These are phyloP conservation scores for Barnettozyma siamensis DNA, from an alignment of 805 yeast genomes.

Conservation along the genomic window DNA sequence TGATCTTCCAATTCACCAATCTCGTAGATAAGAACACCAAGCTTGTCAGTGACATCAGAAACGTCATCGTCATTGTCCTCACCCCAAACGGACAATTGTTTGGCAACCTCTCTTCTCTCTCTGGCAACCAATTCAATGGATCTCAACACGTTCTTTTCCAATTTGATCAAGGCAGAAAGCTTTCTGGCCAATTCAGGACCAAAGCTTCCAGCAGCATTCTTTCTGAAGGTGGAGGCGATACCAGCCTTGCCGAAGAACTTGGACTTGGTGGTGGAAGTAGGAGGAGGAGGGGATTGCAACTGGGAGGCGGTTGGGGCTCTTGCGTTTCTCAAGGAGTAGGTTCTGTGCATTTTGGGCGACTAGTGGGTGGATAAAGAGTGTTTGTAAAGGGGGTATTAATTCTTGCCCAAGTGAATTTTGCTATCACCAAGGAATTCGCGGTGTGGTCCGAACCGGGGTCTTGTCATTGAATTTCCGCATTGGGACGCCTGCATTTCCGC, in stretches of 20 bases:
- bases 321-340: constrained; percentile 70
- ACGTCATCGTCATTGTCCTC: constrained; percentile 97
- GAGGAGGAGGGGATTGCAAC: constrained; percentile 75
- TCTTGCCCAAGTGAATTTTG: too few species aligned
- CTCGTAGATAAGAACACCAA: constrained; percentile 93
- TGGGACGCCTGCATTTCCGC: too few species aligned
- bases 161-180: constrained; percentile 85
- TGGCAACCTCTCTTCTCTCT: constrained; percentile 94
- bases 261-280: constrained; percentile 67
- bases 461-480: too few species aligned
- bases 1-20: constrained; percentile 98
- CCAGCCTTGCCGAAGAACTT: constrained; percentile 71
- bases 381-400: background rate
- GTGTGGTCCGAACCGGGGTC: too few species aligned
- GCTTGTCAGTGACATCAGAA: constrained; percentile 92
- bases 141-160: constrained; percentile 94
- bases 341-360: constrained; percentile 60
- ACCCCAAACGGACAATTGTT: constrained; percentile 97
- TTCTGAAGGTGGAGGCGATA: constrained; percentile 65
- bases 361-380: background rate
- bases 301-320: constrained; percentile 84
- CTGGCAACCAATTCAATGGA: constrained; percentile 87
- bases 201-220: constrained; percentile 80
- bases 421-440: too few species aligned
- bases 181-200: constrained; percentile 95